Evolutionary conservation across 2,329 filamentous ascomycete species (phyloP), one percentile per base, ranked within the genome.

Genomic region (Ceratocystis colombiana): DNA sequence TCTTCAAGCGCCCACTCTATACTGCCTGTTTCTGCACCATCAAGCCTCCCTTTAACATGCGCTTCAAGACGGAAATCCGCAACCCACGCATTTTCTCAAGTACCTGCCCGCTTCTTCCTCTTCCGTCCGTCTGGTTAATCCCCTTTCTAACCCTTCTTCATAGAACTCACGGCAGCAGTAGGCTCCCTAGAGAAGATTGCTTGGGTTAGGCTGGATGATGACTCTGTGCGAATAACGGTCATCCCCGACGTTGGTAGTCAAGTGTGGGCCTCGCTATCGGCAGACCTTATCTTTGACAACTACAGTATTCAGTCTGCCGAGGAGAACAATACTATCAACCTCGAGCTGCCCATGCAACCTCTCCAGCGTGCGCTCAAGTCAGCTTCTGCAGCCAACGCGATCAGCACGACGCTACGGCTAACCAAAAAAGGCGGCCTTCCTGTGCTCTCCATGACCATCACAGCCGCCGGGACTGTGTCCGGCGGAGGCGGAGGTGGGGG

Each of bases 241-340:
- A 93, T 97, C 69, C 92, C 94, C 0, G 91, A 96, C 74, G 88
- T 89, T 72, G 93, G 94, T 68, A 95, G 90, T 7, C 93, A 97
- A 80, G 93, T 97, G 65, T 99, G 94, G 94, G 90, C 91, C 53
- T 83, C 81, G 59, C 77, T 86, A 30, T 77, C 79, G 28, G 83
- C 89, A 81, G 89, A 96, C 73, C 86, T 90, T 71, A 90, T 99
- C 72, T 97, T 99, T 75, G 83, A 91, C 73, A 80, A 81, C 70
- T 96, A 95, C 78, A 84, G 85, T 65, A 86, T 97, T 70, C 88
- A 96, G 74, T 96, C 92, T 62, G 89, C 89, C 63, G 88, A 91
- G 61, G 79, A 79, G 48, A 81, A 85, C 75, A 96, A 96, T 76
- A 89, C 91, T 64, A 96, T 99, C 77, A 96, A 99, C 76, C 87